These are phyloP conservation scores for Acanthamoeba quina DNA, from an alignment of 208 protist species.

Conservation along the genomic window DNA sequence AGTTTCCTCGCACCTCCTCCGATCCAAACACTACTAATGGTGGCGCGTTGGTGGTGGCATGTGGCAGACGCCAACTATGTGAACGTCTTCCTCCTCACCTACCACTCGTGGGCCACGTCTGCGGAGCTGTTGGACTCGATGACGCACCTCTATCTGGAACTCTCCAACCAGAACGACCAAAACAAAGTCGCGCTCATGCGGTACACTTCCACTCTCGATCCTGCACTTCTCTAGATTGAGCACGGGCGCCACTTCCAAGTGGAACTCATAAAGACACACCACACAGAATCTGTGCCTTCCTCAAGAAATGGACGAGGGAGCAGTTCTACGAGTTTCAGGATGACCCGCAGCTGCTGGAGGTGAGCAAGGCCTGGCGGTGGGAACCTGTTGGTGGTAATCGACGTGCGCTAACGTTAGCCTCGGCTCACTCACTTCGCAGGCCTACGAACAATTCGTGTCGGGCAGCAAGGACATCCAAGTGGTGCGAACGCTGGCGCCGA, in stretches of 20 bases:
- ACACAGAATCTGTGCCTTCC: conserved; percentile 58
- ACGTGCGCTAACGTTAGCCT: too few relatives aligned
- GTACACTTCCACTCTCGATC: background rate
- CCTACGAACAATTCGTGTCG: conserved; percentile 66
- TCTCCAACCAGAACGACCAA: conserved; percentile 18
- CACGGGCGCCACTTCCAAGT: background rate
- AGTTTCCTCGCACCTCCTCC: background rate
- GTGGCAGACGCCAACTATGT: conserved; percentile 46
- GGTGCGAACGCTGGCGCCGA: background rate
- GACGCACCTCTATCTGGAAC: background rate
- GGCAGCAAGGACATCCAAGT: conserved; percentile 47
- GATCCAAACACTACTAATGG: too few relatives aligned
- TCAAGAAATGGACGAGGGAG: conserved; percentile 74
- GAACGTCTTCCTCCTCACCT: conserved; percentile 50
- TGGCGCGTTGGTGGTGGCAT: background rate
- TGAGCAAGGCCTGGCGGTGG: background rate
- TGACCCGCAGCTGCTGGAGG: conserved; percentile 35
- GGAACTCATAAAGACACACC: too few relatives aligned
- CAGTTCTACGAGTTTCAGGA: conserved; percentile 73
- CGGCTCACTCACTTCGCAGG: background rate
- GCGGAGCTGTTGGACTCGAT: conserved; percentile 33
- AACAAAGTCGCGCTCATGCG: conserved; percentile 60
- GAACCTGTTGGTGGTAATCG: too few relatives aligned
- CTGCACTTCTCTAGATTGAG: background rate
- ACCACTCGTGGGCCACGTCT: conserved; percentile 46